Conservation (phyloP, 257 asterid species). For the Cordia subcordata region DNA sequence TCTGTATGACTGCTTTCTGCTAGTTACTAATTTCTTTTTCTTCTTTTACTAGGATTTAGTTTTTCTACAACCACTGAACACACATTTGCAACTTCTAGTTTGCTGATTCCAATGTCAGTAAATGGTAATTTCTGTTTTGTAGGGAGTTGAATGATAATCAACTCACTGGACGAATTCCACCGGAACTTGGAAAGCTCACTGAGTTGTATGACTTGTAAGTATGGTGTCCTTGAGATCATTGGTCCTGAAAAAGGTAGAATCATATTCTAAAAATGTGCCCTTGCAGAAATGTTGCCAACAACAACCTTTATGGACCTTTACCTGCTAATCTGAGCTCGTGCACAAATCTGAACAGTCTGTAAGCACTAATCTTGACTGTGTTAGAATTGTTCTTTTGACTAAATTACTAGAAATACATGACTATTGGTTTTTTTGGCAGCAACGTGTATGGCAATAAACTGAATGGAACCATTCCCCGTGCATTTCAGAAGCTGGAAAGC, state of each 20-base stretch:
- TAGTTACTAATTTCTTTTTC: neutral
- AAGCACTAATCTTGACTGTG: slow-evolving; percentile 22
- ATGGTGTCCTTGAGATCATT: neutral
- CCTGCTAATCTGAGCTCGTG: slow-evolving; percentile 96
- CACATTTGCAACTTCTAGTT: neutral
- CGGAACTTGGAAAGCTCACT: slow-evolving; percentile 88
- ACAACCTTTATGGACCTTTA: slow-evolving; percentile 67
- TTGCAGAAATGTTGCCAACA: slow-evolving; percentile 88
- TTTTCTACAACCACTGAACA: neutral
- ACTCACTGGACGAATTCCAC: slow-evolving; percentile 74
- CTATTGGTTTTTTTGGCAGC: slow-evolving; percentile 30
- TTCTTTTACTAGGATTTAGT: neutral
- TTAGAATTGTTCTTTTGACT: neutral
- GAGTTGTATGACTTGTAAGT: slow-evolving; percentile 85
- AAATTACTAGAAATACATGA: neutral
- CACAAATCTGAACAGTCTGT: slow-evolving; percentile 94
- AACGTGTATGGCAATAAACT: slow-evolving; percentile 78
- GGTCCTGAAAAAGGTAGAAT: neutral
- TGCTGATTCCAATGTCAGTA: neutral
- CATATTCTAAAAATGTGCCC: neutral
- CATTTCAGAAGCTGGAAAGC: slow-evolving; percentile 80
- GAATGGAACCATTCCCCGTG: slow-evolving; percentile 70
- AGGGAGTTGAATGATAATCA: slow-evolving; percentile 88
- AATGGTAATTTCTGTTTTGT: slow-evolving; percentile 1
- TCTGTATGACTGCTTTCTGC: slow-evolving; percentile 35